Evolutionary conservation across 495 filamentous ascomycete species (phyloP), one percentile per base, ranked within the genome.

Genomic region (Podospora conica): DNA sequence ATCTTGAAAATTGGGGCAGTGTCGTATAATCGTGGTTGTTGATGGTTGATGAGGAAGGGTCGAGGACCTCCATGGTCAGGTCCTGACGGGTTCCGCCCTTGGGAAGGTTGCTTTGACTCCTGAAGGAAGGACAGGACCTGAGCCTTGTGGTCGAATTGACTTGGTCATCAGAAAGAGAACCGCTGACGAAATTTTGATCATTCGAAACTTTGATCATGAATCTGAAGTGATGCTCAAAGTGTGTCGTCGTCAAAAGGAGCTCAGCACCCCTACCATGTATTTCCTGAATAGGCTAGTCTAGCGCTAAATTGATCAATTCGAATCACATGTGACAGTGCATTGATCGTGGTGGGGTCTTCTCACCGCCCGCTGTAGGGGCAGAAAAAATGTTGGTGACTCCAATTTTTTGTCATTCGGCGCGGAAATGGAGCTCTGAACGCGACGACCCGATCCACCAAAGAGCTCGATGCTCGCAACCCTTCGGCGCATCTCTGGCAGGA

Each of bases 401-500:
- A 48, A n/a, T 48, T 48, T 48, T 48, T n/a, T 15, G 2, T 18
- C 15, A n/a, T 48, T 48, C 9, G 40, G 33, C 33, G 8, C 40
- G 18, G 18, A 18, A 3, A 48, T 48, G 40, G 40, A 48, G 40
- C 40, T 48, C 15, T 48, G 40, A 48, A n/a, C 40, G 40, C 40
- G 40, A 2, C 40, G n/a, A n/a, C n/a, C n/a, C 12, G 40, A n/a
- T 48, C 40, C 40, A 48, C 40, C 40, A 48, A 48, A 48, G 40
- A 48, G 40, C 40, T 48, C 40, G 40, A 48, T 48, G 40, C 40
- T 48, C 40, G 40, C 40, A 48, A 48, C 40, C 23, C 21, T 68
- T 28, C 31, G 67, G 60, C 24, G 62, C 57, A 53, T 67, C 11
- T 48, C 40, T 18, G 23, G 64, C 18, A 59, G 61, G 60, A 29